These are phyloP conservation scores for Rhodamnia argentea DNA, from an alignment of 345 rosid genomes.

Conservation along the genomic window DNA sequence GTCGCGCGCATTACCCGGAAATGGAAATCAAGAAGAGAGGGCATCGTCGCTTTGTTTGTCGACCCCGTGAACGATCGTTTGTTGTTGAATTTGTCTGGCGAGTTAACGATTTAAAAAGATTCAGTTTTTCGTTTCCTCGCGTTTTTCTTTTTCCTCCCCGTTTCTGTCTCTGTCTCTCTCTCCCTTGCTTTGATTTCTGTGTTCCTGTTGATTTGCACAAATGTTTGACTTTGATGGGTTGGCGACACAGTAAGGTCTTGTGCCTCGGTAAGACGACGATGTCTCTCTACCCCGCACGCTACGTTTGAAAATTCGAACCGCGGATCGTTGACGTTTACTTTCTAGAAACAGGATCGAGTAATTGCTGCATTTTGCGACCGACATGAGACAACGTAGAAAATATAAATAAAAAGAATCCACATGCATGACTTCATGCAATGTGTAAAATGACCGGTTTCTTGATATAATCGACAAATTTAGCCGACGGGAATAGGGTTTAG, in stretches of 20 bases:
- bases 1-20: background rate
- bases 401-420: no score
- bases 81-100: background rate
- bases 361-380: background rate
- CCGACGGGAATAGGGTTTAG: no score
- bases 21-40: background rate
- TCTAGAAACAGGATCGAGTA: background rate
- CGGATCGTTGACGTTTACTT: background rate
- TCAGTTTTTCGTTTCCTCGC: background rate
- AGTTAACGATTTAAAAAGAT: background rate
- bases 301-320: background rate
- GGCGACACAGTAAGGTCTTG: background rate
- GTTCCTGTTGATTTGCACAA: background rate
- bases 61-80: background rate
- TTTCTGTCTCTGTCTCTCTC: background rate
- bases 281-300: background rate
- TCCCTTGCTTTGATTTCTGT: background rate
- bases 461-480: no score
- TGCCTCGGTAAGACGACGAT: background rate
- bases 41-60: background rate
- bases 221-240: background rate
- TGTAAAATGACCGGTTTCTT: no score
- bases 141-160: no score
- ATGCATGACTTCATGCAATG: no score
- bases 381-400: no score